phyloP scores from a whole-genome alignment of 495 filamentous ascomycete genomes.

The Neurospora sp. region DNA sequence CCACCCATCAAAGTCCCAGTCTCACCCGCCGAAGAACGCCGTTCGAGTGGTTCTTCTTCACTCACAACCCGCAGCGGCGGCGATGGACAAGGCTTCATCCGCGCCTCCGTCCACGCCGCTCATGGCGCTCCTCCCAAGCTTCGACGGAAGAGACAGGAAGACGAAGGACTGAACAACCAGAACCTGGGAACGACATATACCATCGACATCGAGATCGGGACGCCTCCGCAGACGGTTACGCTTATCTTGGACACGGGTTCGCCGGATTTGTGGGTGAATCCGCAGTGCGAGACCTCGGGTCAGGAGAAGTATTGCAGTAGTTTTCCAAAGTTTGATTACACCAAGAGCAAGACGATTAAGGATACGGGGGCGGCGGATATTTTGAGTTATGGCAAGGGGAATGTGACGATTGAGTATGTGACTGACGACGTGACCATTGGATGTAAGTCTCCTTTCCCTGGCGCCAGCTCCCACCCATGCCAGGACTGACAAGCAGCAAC shows the following conservation, averaged over 20 bases:
- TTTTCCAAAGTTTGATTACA: slow-evolving; percentile 25
- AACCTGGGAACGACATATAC: slow-evolving; percentile 4
- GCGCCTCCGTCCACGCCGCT: slow-evolving; percentile 2
- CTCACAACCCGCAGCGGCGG: slow-evolving; percentile 1
- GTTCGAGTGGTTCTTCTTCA: neutral
- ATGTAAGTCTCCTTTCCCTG: too few relatives aligned
- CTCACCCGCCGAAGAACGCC: neutral
- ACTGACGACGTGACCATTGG: slow-evolving; percentile 30
- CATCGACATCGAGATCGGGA: slow-evolving; percentile 13
- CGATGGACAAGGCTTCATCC: slow-evolving; percentile 11
- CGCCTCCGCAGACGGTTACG: slow-evolving; percentile 20
- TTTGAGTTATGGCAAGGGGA: slow-evolving; percentile 31
- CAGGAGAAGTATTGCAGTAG: slow-evolving; percentile 14
- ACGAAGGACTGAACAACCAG: neutral
- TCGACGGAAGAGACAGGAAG: neutral
- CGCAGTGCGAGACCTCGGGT: slow-evolving; percentile 21
- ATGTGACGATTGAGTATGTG: slow-evolving; percentile 29
- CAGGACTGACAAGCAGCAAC: neutral
- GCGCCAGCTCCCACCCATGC: too few relatives aligned
- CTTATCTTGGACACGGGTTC: slow-evolving; percentile 38
- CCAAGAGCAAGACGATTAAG: slow-evolving; percentile 21
- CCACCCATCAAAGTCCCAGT: neutral
- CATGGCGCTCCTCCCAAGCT: slow-evolving; percentile 3
- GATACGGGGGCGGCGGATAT: slow-evolving; percentile 11
- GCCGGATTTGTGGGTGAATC: slow-evolving; percentile 38